Evolutionary conservation across 1,284 basidiomycete genomes (phyloP), one percentile per base, ranked within the genome.

Genomic region (Tilletia setariae): DNA sequence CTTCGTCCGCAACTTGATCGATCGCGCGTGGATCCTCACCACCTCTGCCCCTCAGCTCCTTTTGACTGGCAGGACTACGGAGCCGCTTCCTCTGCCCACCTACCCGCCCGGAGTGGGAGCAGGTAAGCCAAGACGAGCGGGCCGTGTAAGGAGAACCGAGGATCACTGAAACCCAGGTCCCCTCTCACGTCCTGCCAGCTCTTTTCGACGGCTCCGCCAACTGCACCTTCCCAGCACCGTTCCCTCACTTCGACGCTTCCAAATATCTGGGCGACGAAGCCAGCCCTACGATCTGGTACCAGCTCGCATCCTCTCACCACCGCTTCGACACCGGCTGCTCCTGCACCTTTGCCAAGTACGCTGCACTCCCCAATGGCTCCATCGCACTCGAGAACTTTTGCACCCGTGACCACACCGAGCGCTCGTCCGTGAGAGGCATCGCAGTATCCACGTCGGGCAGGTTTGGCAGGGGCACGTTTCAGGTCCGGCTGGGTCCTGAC

Each of bases 241-340:
- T 13, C 6, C n/a, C 25, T 30, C 9, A 25, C 53, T 59, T 59
- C 53, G 25, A 59, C 53, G 19, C 53, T 28, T 6, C 23, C 53
- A 23, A 30, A 9, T 59, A 28, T 30, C 23, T 59, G 13, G 53
- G 53, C 53, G 19, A 16, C 49, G 19, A 7, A 8, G 25, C 53
- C 8, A 15, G 23, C 53, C 53, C 53, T 30, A 30, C 53, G 9
- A 59, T 59, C 21, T 59, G 53, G 53, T 59, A 59, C 53, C 53
- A 59, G 25, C 21, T 59, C 53, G 53, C 53, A 2, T 23, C 53
- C 1, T 51, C 49, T 8, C 7, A 23, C 23, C 53, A 59, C 28
- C 9, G 4, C 9, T 59, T 9, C 28, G 53, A 59, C 16, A 30
- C 25, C 25, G 53, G 53, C 8, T 59, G 53, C 53, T 6, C 4